phyloP scores from a whole-genome alignment of 1,139 yeast species.

The Scheffersomyces segobiensis region DNA sequence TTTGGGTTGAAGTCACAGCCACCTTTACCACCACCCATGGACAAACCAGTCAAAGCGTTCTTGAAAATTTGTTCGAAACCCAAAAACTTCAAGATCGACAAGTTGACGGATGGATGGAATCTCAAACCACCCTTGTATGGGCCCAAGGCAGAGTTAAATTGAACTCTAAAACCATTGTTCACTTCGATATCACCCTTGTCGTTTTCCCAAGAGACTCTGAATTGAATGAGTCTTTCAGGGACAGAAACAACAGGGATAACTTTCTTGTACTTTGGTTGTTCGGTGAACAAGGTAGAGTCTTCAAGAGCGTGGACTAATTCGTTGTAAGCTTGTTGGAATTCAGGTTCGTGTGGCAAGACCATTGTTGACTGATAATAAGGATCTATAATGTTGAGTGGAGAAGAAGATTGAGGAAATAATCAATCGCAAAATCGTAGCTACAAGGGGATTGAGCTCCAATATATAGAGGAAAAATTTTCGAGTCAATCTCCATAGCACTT shows the following conservation, averaged over 20 bases:
- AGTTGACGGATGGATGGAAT: constrained; percentile 95
- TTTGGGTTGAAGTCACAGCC: constrained; percentile 98
- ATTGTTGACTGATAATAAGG: constrained; percentile 20
- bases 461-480: background rate
- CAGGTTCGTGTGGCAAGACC: constrained; percentile 83
- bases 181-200: constrained; percentile 90
- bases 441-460: background rate
- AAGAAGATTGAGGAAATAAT: background rate
- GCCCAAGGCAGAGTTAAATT: constrained; percentile 96
- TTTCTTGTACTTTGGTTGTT: constrained; percentile 87
- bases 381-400: background rate
- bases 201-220: constrained; percentile 98
- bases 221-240: constrained; percentile 95
- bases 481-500: background rate
- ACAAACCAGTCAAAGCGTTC: constrained; percentile 94
- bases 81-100: constrained; percentile 90
- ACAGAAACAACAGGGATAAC: constrained; percentile 89
- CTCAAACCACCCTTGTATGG: constrained; percentile 99
- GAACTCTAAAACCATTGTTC: constrained; percentile 97
- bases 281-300: constrained; percentile 86
- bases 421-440: no score
- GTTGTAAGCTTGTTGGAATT: constrained; percentile 97
- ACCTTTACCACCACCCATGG: constrained; percentile 99
- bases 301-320: constrained; percentile 87
- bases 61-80: constrained; percentile 99